Evolutionary conservation across 345 rosid species (phyloP), one percentile per base, ranked within the genome.

Genomic region (Firmiana major): DNA sequence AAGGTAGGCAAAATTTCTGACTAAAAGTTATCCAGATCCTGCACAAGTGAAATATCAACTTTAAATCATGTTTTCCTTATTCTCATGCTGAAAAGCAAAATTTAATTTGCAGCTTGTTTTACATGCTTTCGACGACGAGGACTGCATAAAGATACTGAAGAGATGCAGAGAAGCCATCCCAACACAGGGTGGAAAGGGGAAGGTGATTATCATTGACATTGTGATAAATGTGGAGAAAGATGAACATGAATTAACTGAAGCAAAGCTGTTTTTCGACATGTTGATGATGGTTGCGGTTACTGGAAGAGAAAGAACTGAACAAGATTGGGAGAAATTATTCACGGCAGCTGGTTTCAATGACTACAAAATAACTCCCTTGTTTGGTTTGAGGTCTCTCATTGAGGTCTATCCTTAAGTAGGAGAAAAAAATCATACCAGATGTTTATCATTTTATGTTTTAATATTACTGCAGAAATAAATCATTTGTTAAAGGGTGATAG

Each of bases 111-210:
- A 85, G 88, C 53, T 64, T 13, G 77, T 83, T 62, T 65, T 87
- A 46, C 90, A 87, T 68, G 80, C 71, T 21, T 87, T 77, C 75
- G 70, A 73, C n/a, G 90, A 89, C n/a, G 86, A 83, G 13, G 84
- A 89, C 3, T 87, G 88, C 71, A 63, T 81, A 66, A 86, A 82
- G 78, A 83, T 86, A 63, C 79, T 86, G 22, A 81, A 82, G 76
- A 79, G 51, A 22, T 83, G 89, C 85, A 79, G 78, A 74, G 87
- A 83, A 70, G 86, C 89, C 17, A 75, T 75, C 34, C 43, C 58
- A 36, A 28, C 78, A 12, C 38, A 78, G 38, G 82, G 53, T 26
- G 54, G 68, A 48, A 75, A 79, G 34, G 34, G 34, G 1, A 31
- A 31, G 60, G 82, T 82, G 79, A 72, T 85, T 0, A 79, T 85